phyloP scores from a whole-genome alignment of 495 filamentous ascomycete genomes.

The Neurospora sp. region DNA sequence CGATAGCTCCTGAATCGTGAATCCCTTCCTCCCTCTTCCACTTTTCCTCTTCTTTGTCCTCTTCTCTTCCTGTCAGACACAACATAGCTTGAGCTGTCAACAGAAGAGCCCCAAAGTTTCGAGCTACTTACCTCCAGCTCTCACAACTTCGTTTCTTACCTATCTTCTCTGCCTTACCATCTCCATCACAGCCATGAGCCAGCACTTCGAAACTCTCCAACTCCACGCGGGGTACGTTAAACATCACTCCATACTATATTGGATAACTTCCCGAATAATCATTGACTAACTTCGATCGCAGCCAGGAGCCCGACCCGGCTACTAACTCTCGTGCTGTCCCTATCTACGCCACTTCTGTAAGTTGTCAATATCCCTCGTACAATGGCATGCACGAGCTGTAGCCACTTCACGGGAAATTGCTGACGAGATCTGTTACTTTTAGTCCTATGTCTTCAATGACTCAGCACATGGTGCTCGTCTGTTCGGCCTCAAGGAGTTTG shows the following conservation, averaged over 20 bases:
- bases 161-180: neutral
- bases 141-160: slow-evolving; percentile 7
- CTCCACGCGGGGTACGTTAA: slow-evolving; percentile 78
- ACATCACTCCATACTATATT: neutral
- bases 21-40: neutral
- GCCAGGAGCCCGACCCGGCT: slow-evolving; percentile 71
- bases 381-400: neutral
- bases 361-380: slow-evolving; percentile 10
- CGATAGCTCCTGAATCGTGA: neutral
- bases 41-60: neutral
- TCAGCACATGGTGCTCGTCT: slow-evolving; percentile 92
- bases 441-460: slow-evolving; percentile 94
- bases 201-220: slow-evolving; percentile 87
- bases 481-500: slow-evolving; percentile 95
- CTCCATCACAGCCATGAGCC: slow-evolving; percentile 22
- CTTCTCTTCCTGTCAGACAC: slow-evolving; percentile 1
- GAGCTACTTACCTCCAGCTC: neutral
- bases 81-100: neutral
- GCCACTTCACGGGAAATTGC: neutral
- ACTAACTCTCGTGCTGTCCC: slow-evolving; percentile 91
- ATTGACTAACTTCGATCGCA: slow-evolving; percentile 19
- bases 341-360: slow-evolving; percentile 87
- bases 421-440: neutral
- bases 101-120: neutral
- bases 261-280: neutral